A percentile compares a stretch with the other conserved stretches of the same genome.
Evolutionary conservation across 352 stramenopile species (phyloP).

Genomic region (Thalassiosira livingstoniorum): DNA sequence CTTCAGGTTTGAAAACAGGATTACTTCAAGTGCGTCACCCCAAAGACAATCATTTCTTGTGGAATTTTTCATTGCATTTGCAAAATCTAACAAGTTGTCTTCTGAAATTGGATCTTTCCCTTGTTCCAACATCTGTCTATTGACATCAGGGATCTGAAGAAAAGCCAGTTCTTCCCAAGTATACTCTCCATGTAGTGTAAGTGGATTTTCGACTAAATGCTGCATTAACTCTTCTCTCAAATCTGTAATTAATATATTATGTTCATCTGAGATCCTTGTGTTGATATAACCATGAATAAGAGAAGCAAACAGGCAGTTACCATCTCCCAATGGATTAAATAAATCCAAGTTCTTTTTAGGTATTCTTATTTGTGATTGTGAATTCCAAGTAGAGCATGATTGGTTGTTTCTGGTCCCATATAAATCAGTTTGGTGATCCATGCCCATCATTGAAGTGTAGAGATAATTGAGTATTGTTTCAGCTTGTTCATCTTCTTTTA

Average conservation of each 20-base stretch:
- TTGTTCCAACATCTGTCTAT: not conserved
- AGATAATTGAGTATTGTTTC: not conserved
- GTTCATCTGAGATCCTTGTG: not conserved
- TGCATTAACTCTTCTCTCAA: not conserved
- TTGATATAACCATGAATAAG: not conserved
- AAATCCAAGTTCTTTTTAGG: not conserved
- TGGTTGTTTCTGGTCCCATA: not conserved
- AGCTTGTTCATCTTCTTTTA: not conserved
- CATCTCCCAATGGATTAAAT: conserved; percentile 22
- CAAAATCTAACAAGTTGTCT: not conserved
- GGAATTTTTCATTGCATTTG: not conserved
- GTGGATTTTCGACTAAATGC: not conserved
- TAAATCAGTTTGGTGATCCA: not conserved
- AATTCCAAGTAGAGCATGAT: not conserved
- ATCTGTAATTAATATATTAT: not conserved
- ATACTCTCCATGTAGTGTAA: not conserved
- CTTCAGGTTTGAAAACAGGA: not conserved
- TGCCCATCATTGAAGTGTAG: not conserved
- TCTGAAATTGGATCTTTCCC: not conserved
- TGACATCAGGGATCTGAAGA: too few relatives aligned
- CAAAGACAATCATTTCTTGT: not conserved
- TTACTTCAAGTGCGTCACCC: not conserved
- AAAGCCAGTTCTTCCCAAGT: not conserved
- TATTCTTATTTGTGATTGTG: not conserved
- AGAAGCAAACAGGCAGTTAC: conserved; percentile 14